phyloP scores from a whole-genome alignment of 495 filamentous ascomycete species.

The Xylaria telfairii region DNA sequence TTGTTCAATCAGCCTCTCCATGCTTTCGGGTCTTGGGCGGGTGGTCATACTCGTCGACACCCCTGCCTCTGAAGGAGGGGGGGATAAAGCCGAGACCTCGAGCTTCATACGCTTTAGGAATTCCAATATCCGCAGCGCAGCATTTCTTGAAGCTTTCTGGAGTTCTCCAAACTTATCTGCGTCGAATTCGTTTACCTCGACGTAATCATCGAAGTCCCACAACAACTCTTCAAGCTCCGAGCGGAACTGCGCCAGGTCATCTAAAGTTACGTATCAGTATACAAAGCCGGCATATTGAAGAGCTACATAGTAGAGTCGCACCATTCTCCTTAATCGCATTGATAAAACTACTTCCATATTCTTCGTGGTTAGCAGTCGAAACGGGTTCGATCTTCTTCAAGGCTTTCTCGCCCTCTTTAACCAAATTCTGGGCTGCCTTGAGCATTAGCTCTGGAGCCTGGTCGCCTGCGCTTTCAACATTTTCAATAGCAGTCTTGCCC shows the following conservation, averaged over 20 bases:
- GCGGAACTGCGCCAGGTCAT: slow-evolving; percentile 48
- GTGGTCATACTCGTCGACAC: slow-evolving; percentile 34
- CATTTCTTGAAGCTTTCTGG: slow-evolving; percentile 44
- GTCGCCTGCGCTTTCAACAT: slow-evolving; percentile 41
- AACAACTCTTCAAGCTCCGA: slow-evolving; percentile 46
- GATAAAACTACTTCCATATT: slow-evolving; percentile 47
- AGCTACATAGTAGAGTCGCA: slow-evolving; percentile 22
- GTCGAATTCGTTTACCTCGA: slow-evolving; percentile 48
- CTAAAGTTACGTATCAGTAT: slow-evolving; percentile 31
- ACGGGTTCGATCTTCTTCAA: slow-evolving; percentile 52
- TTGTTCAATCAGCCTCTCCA: slow-evolving; percentile 34
- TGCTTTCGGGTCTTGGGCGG: slow-evolving; percentile 30
- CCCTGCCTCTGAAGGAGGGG: slow-evolving; percentile 29
- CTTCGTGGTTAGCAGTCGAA: slow-evolving; percentile 46
- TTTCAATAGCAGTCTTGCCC: slow-evolving; percentile 43
- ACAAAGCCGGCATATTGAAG: background rate
- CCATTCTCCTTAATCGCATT: slow-evolving; percentile 52
- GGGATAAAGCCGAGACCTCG: slow-evolving; percentile 33
- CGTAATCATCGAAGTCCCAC: slow-evolving; percentile 53
- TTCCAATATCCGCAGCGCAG: slow-evolving; percentile 45
- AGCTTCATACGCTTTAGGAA: slow-evolving; percentile 51
- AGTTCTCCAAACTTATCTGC: slow-evolving; percentile 44
- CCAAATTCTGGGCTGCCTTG: slow-evolving; percentile 47
- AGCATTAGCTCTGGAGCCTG: slow-evolving; percentile 44
- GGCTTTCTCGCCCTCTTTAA: slow-evolving; percentile 48